Evolutionary conservation across 2,329 filamentous ascomycete genomes (phyloP), one percentile per base, ranked within the genome.

Genomic region (Penicillium sp.): DNA sequence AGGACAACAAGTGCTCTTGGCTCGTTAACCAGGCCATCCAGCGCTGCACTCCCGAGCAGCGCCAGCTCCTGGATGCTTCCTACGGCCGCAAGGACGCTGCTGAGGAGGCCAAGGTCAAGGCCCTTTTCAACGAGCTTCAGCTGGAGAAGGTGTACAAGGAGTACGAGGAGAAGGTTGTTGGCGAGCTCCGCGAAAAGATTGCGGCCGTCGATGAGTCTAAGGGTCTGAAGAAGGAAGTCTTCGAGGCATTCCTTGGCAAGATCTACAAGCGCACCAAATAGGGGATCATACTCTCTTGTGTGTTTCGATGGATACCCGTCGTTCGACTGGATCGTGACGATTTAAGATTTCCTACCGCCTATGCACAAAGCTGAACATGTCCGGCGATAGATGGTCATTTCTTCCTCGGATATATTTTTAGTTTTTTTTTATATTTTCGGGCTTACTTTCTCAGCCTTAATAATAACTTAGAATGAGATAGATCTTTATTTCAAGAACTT

Each of bases 1-100:
- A 93, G 83, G 94, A 99, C 81, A 99, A 99, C 86, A 99, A 99
- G 85, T 99, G 94, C 84, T 95, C 91, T 42, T 99, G 94, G 94
- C 82, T 99, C 59, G 85, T 99, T 78, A 99, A 99, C 84, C 89
- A 96, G 79, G 94, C 94, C 47, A 83, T 99, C 59, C 84, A 87
- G 75, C 84, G 89, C 62, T 89, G 86, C 64, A 93, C 84, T 2
- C 87, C 91, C 1, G 91, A 93, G 75, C 94, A 99, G 84, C 87
- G 92, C 72, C 84, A 89, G 78, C 77, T 95, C 40, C 87, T 99
- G 51, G 91, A 97, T 73, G 86, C 91, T 57, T 93, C 96, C 81
- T 99, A 99, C 76, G 94, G 94, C 67, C 87, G 87, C 74, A 99
- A 97, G 84, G 88, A 97, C 78, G 84, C 86, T 71, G 84, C 82